Base-by-base conservation (phyloP, 495 filamentous ascomycete genomes). In the Halenospora varia region DNA sequence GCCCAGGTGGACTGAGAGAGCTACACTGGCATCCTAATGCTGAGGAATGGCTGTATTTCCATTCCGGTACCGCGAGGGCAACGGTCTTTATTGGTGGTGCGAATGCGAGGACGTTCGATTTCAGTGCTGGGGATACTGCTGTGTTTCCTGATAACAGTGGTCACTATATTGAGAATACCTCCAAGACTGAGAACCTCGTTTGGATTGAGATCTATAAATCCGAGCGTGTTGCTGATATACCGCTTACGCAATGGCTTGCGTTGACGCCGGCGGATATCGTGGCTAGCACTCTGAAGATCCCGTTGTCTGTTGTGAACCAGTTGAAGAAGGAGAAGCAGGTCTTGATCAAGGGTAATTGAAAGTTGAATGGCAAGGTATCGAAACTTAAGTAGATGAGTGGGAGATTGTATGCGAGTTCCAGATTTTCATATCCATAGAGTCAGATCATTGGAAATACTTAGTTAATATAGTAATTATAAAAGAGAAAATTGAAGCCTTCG, bases 11-110 rank as follows among this genome's bases (percentile, higher is more conserved):
- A 13, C 65, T 88, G 44, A 72, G 84, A 39, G 83, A 88, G 70
- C 68, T 88, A 51, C 84, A 87, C 62, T 87, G 82, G 84, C 82
- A 85, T 68, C 82, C 83, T n/a, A 86, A 82, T 59, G 82, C 82
- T 1, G 81, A 82, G 62, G 84, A 87, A 64, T 87, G 84, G 82
- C 72, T 85, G 1, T 86, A 85, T 60, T 86, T 86, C 70, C 79
- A 83, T 68, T 70, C 77, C 41, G 84, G 83, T 22, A 65, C 72
- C 15, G 83, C 72, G 0, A 77, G 78, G 18, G 83, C 83, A 13
- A 87, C 82, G 3, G 78, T 85, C 3, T 87, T 85, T 62, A 75
- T 85, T 46, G 82, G 81, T 11, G 76, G 71, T 55, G 70, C 72
- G 10, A 80, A 79, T 53, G 76, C 84, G 2, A 74, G 81, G 3